A percentile compares a stretch with the other conserved stretches of the same genome.
phyloP scores from a whole-genome alignment of 2,329 filamentous ascomycete genomes.

The Monosporascus sp. region DNA sequence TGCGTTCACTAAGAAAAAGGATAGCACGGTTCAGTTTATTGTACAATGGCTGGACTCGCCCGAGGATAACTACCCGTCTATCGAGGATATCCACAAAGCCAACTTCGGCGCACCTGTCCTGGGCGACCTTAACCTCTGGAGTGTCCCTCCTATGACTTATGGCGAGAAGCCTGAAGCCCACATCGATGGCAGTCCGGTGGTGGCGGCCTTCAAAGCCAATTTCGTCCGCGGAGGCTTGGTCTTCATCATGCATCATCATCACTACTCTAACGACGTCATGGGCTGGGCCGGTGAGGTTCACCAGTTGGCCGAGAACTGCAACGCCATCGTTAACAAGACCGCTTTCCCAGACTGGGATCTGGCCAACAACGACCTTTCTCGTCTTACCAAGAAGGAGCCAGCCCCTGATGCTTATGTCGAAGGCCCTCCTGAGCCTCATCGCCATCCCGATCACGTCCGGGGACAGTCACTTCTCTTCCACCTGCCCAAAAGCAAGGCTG shows the following conservation, averaged over 20 bases:
- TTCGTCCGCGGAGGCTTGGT: conserved; percentile 36
- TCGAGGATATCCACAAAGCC: conserved; percentile 31
- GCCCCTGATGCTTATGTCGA: conserved; percentile 22
- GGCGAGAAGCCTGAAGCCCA: conserved; percentile 33
- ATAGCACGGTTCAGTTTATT: conserved; percentile 26
- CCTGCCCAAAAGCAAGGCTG: conserved; percentile 3
- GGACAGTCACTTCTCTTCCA: conserved; percentile 33
- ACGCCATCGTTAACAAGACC: conserved; percentile 23
- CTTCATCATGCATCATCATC: conserved; percentile 36
- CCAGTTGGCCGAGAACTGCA: conserved; percentile 39
- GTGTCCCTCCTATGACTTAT: conserved; percentile 32
- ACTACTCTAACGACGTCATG: conserved; percentile 37
- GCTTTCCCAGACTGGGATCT: conserved; percentile 29
- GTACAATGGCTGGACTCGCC: conserved; percentile 32
- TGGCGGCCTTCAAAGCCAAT: conserved; percentile 35
- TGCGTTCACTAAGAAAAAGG: conserved; percentile 27
- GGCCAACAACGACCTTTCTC: conserved; percentile 27
- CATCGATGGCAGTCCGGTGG: conserved; percentile 24
- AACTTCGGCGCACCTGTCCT: conserved; percentile 28
- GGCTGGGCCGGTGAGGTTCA: conserved; percentile 31
- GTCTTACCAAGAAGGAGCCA: conserved; percentile 22
- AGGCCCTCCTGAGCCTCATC: conserved; percentile 17
- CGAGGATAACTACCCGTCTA: conserved; percentile 27
- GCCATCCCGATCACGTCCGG: conserved; percentile 21
- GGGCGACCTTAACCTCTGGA: conserved; percentile 28